Base-by-base conservation (phyloP, 768 basidiomycete species). In the Pleurotus djamor region DNA sequence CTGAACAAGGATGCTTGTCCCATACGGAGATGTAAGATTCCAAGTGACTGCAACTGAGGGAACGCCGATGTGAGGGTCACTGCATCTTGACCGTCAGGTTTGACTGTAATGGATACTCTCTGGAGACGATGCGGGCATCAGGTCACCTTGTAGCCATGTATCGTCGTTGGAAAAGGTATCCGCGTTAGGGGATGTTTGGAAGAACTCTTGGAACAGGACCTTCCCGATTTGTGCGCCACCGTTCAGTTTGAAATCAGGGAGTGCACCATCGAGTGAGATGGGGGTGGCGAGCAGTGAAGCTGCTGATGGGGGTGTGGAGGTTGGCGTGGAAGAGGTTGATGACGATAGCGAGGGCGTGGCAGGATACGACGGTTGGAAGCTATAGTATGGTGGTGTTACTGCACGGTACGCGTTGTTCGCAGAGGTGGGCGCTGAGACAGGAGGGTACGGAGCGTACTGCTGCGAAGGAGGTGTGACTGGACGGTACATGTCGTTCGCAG, bases 261-360 rank as follows among this genome's bases (percentile, higher is more conserved):
- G 32, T 13, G 61, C 33, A 48, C 49, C 52, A 4, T 55, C 58
- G 12, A 47, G 49, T 21, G 57, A 63, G 41, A 52, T 49, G 43
- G 61, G 59, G n/a, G 59, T 55, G 4, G 48, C n/a, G 5, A 56
- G 41, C 4, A 56, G 16, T 5, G 54, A 56, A 21, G 41, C 54
- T 16, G 51, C 51, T 16, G 50, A 48, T 5, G 59, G 45, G 28
- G 59, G 54, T 28, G 59, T 38, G 16, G 61, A 59, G n/a, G 58
- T 34, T 3, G 61, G 59, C 14, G 61, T 37, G 41, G 61, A 41
- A 9, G 58, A 48, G n/a, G 61, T 34, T 9, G 61, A 58, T 17
- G 52, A 48, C 51, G 61, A 57, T 34, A 60, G 52, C 21, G 48
- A 47, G 4, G 54, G 54, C 1, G 54, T 56, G 13, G 14, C 54